Percentiles rank a stretch among this genome's conserved stretches.
phyloP scores from a whole-genome alignment of 768 basidiomycete species.

The Lactifluus rugatus region DNA sequence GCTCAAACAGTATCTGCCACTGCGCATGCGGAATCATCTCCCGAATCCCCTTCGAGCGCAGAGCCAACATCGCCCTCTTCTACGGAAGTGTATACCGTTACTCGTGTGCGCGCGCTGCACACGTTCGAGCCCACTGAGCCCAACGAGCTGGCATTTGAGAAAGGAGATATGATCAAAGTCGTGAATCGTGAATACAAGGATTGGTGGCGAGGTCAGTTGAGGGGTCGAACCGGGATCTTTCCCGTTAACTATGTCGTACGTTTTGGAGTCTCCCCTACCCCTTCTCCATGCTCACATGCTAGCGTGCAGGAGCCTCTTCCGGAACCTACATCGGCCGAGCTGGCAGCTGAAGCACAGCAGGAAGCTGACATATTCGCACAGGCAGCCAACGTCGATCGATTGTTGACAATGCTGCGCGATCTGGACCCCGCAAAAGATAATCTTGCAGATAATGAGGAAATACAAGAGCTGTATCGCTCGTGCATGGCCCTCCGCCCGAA shows the following conservation, averaged over 20 bases:
- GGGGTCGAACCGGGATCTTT: slow-evolving; percentile 88
- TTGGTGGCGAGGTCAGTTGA: slow-evolving; percentile 94
- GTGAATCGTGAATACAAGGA: slow-evolving; percentile 90
- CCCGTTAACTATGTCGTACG: slow-evolving; percentile 92
- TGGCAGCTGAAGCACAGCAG: slow-evolving; percentile 74
- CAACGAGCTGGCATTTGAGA: slow-evolving; percentile 85
- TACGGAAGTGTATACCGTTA: slow-evolving; percentile 38
- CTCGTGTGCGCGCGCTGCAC: slow-evolving; percentile 82
- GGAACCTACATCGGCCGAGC: slow-evolving; percentile 66
- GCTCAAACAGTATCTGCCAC: slow-evolving; percentile 15
- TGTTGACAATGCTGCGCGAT: slow-evolving; percentile 26
- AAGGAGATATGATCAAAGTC: slow-evolving; percentile 91
- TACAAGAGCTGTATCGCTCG: slow-evolving; percentile 79
- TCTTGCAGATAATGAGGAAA: slow-evolving; percentile 20
- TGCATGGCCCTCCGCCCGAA: slow-evolving; percentile 87
- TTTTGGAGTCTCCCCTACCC: slow-evolving; percentile 16
- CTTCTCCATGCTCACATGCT: not conserved
- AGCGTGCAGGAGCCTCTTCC: slow-evolving; percentile 64
- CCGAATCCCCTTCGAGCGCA: slow-evolving; percentile 18
- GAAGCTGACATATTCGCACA: slow-evolving; percentile 86
- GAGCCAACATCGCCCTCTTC: slow-evolving; percentile 24
- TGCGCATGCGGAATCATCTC: slow-evolving; percentile 20
- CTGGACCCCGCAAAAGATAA: slow-evolving; percentile 10
- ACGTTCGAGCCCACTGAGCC: slow-evolving; percentile 80
- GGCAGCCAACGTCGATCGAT: slow-evolving; percentile 72